Conservation (phyloP, 2,329 filamentous ascomycete genomes). For the Leptosphaerulina australis region DNA sequence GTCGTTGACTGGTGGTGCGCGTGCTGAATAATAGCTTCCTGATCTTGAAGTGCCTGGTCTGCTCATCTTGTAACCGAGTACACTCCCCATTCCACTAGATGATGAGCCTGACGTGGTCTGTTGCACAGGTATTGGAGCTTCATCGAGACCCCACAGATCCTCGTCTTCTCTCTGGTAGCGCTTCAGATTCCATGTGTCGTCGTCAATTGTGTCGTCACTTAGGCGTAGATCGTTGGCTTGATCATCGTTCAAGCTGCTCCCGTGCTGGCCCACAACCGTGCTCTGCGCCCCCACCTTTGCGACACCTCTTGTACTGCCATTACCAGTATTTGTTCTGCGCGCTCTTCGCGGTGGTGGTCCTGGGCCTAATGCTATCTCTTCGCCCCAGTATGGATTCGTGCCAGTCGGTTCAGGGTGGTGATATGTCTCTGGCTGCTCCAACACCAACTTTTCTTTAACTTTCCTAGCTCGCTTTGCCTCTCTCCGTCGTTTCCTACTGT, state of each 20-base stretch:
- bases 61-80: slow-evolving; percentile 25
- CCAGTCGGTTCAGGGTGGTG: slow-evolving; percentile 81
- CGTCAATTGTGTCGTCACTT: slow-evolving; percentile 45
- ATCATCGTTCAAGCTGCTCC: slow-evolving; percentile 46
- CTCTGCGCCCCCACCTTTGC: slow-evolving; percentile 62
- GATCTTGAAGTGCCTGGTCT: slow-evolving; percentile 41
- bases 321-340: slow-evolving; percentile 60
- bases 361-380: slow-evolving; percentile 85
- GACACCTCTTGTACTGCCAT: slow-evolving; percentile 59
- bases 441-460: slow-evolving; percentile 68
- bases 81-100: slow-evolving; percentile 36
- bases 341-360: slow-evolving; percentile 67
- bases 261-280: slow-evolving; percentile 53
- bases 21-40: slow-evolving; percentile 48
- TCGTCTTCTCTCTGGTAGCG: slow-evolving; percentile 89
- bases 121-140: slow-evolving; percentile 44
- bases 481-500: slow-evolving; percentile 72
- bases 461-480: slow-evolving; percentile 71
- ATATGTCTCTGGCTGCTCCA: slow-evolving; percentile 75
- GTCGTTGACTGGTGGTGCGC: slow-evolving; percentile 78
- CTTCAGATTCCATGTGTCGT: slow-evolving; percentile 73
- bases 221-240: slow-evolving; percentile 31
- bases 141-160: slow-evolving; percentile 76
- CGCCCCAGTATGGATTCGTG: slow-evolving; percentile 86
- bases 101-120: slow-evolving; percentile 39